Conservation (phyloP, 2,329 filamentous ascomycete species). For the Microcyclosporella mali region DNA sequence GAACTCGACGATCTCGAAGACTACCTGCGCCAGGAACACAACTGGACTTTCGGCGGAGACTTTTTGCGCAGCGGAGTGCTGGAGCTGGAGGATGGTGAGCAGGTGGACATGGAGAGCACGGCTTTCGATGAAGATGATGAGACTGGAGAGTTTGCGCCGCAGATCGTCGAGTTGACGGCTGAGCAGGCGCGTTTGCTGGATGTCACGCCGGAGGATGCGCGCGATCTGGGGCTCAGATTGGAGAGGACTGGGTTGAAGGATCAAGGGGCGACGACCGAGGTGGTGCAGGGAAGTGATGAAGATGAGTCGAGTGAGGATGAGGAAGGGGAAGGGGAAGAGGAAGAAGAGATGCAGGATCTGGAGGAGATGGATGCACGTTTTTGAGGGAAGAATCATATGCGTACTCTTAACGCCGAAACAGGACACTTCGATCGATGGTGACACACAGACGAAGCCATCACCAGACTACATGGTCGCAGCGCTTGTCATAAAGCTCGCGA, state of each 20-base stretch:
- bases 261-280: conserved; percentile 8
- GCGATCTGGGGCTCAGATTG: conserved; percentile 17
- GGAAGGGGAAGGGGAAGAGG: conserved; percentile 22
- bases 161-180: conserved; percentile 50
- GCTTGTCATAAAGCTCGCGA: too few species aligned
- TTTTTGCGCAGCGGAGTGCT: conserved; percentile 53
- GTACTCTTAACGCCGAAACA: too few species aligned
- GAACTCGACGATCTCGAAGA: conserved; percentile 52
- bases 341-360: conserved; percentile 32
- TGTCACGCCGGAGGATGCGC: conserved; percentile 24
- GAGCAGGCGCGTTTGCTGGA: conserved; percentile 37
- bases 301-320: conserved; percentile 15
- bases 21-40: conserved; percentile 49
- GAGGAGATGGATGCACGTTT: conserved; percentile 31
- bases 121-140: conserved; percentile 54
- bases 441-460: too few species aligned
- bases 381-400: too few species aligned
- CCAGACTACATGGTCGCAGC: too few species aligned
- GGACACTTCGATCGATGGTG: too few species aligned
- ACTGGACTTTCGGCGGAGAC: conserved; percentile 52
- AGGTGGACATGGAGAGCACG: conserved; percentile 51
- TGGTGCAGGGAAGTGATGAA: conserved; percentile 33
- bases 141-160: conserved; percentile 58
- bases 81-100: conserved; percentile 58
- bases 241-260: conserved; percentile 17